Conservation (phyloP, 345 rosid species). For the Anastatica hierochuntica region DNA sequence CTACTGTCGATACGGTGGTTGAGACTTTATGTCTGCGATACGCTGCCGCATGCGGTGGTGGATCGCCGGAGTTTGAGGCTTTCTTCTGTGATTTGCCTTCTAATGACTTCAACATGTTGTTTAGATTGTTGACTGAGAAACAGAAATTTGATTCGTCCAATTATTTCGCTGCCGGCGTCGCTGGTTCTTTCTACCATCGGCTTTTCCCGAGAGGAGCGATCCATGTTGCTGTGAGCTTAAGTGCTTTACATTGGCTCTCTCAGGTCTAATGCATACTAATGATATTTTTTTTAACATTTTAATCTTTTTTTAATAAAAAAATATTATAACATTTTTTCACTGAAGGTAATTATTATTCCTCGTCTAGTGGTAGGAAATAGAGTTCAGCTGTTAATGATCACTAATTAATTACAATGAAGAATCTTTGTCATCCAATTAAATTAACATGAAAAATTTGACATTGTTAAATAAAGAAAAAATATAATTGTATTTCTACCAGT, state of each 20-base stretch:
- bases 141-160: neutral
- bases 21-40: constrained; percentile 31
- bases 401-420: neutral
- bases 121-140: constrained; percentile 22
- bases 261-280: constrained; percentile 24
- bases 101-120: constrained; percentile 48
- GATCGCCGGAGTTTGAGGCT: constrained; percentile 44
- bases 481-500: neutral
- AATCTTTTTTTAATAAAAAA: no score
- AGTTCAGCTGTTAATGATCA: neutral
- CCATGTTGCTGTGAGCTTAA: constrained; percentile 50
- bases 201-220: constrained; percentile 41
- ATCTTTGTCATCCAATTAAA: neutral
- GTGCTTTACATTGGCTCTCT: constrained; percentile 64
- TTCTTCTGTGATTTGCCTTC: constrained; percentile 49
- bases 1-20: constrained; percentile 35
- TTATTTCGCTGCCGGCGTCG: constrained; percentile 42
- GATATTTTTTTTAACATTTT: neutral
- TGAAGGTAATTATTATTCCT: neutral
- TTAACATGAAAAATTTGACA: neutral
- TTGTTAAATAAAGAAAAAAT: neutral
- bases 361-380: neutral
- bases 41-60: constrained; percentile 21
- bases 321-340: neutral
- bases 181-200: constrained; percentile 49